Base-by-base conservation (phyloP, 257 asterid genomes). In the Nicotiana sylvestris region DNA sequence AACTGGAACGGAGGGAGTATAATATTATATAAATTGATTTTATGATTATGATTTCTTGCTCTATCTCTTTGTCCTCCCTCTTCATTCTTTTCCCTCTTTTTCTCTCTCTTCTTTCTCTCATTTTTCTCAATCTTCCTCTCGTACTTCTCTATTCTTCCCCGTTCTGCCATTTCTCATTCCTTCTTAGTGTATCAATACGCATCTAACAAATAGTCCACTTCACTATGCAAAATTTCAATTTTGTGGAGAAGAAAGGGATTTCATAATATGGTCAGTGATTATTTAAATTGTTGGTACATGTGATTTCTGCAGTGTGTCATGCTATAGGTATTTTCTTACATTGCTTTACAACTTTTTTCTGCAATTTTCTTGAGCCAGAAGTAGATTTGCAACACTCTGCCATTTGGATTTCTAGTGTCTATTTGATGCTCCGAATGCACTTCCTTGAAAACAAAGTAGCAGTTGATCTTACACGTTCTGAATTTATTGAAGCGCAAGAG, bases 401-500 rank as follows among this genome's bases (percentile, higher is more conserved):
- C 83, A 96, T 96, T 84, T 94, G 98, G 98, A 96, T 96, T 93
- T 96, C 97, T 68, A 95, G 98, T 84, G 94, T 94, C 81, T 94
- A 92, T 85, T 85, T 94, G 88, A 89, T 91, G 96, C 91, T 96
- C 78, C 91, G 91, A 51, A 94, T 96, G 98, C 98, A 93, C 87
- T 93, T 96, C 85, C 97, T 96, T 55, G 99, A 96, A 89, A 96
- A 94, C 88, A 96, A 96, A 93, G 94, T 96, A 80, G 93, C 93
- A 62, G 82, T 93, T 81, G 99, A 96, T 85, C 97, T 96, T 80
- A 94, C 98, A 7, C 91, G 99, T 80, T 88, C 96, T 85, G 99
- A 96, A 86, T 94, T 93, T 87, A 85, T 88, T 21, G 99, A 96
- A 87, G 99, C 98, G 0, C 99, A 93, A 85, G 93, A 90, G 98